Evolutionary conservation across 2,329 filamentous ascomycete species (phyloP), one percentile per base, ranked within the genome.

Genomic region (Tolypocladium guangdongense): DNA sequence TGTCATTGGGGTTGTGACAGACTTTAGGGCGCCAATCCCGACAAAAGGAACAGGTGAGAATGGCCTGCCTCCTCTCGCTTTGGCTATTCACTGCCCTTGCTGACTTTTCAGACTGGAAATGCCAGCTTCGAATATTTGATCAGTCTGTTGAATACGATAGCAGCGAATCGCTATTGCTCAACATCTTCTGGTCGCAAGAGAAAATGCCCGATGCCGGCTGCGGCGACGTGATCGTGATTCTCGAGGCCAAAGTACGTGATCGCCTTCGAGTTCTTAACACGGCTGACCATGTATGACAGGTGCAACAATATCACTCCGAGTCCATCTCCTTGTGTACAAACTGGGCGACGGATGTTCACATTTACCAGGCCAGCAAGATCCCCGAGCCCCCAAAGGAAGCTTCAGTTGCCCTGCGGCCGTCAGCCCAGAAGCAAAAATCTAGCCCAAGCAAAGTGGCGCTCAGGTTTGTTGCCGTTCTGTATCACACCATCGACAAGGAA

Each of bases 1-100:
- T 67, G 70, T 93, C 41, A 77, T 90, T 50, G 90, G 89, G 1
- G 68, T 92, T 5, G 79, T 92, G 4, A 80, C 81, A 51, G 87
- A 92, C 60, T 77, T 75, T 49, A 75, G 81, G 54, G 67, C 74
- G 1, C 78, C 82, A 1, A 73, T 72, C 0, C 53, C 64, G 12
- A 82, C 82, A 1, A 71, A 56, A 52, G 76, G 78, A 24, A 62
- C 65, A 27, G 84, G 87, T 76, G 27, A 51, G 50, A 6, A 10
- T n/a, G 4, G 8, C 3, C 7, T 30, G 6, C 8, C 16, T 22
- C 27, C 20, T 11, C 36, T n/a, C n/a, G 22, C 20, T 18, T 12
- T 30, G 18, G 5, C 7, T 5, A 10, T 35, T n/a, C 18, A 24
- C 47, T 22, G 30, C 43, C 36, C 33, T 47, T 54, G 38, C 54